A percentile compares a stretch with the other conserved stretches of the same genome.
Evolutionary conservation across 495 filamentous ascomycete species (phyloP).

Genomic region (Barbatosphaeria neglecta): DNA sequence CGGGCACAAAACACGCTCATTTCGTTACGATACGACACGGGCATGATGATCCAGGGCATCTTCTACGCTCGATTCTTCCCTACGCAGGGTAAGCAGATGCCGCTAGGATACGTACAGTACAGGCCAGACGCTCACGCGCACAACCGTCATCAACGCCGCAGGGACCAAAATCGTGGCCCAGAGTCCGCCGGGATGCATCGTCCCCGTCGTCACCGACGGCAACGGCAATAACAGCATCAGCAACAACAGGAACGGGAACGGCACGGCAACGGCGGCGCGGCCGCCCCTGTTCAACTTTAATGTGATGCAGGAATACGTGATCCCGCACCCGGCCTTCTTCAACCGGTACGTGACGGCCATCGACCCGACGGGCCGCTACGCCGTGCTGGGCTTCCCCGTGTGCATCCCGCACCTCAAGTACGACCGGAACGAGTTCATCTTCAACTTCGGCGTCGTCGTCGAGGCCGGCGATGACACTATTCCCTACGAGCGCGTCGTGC

Average conservation of each 20-base stretch:
- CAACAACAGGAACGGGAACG: conserved; percentile 9
- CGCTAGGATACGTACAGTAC: background rate
- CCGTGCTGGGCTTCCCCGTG: conserved; percentile 79
- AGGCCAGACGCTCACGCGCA: background rate
- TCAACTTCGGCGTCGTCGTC: conserved; percentile 89
- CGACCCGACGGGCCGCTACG: conserved; percentile 56
- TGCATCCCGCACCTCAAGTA: conserved; percentile 68
- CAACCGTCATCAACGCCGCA: conserved; percentile 21
- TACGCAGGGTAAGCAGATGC: conserved; percentile 53
- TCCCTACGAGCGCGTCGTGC: conserved; percentile 69
- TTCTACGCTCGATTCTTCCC: conserved; percentile 93
- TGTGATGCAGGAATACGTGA: conserved; percentile 76
- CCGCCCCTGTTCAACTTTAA: conserved; percentile 70
- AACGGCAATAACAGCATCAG: conserved; percentile 34
- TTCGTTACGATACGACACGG: background rate
- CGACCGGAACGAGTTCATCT: conserved; percentile 90
- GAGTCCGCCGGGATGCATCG: conserved; percentile 63
- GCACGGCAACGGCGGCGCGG: background rate
- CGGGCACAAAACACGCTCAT: background rate
- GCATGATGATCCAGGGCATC: conserved; percentile 76
- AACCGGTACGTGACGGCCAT: conserved; percentile 72
- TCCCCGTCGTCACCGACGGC: conserved; percentile 30
- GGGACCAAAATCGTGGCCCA: conserved; percentile 73
- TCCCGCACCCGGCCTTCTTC: conserved; percentile 85
- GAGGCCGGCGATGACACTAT: conserved; percentile 48